phyloP scores from a whole-genome alignment of 1,284 basidiomycete species.

The Trichosporon coremiiforme region DNA sequence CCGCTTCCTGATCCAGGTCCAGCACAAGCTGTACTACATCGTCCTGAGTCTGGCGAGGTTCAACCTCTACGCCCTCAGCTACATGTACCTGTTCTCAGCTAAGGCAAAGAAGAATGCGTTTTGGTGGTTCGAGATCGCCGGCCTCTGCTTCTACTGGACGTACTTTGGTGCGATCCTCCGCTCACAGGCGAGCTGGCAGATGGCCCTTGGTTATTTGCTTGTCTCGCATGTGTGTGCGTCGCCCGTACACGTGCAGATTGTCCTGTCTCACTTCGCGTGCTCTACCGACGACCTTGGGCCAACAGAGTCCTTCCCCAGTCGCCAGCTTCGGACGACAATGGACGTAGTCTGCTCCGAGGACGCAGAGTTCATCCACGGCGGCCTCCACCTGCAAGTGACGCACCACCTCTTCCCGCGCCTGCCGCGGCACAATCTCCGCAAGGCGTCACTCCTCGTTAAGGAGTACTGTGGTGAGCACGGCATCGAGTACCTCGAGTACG shows the following conservation, averaged over 20 bases:
- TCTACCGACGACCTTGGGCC: slow-evolving; percentile 90
- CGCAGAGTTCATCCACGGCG: slow-evolving; percentile 89
- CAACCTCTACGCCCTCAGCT: slow-evolving; percentile 91
- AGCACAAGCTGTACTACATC: slow-evolving; percentile 92
- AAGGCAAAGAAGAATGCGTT: slow-evolving; percentile 55
- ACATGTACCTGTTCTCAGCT: slow-evolving; percentile 66
- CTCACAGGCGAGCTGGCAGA: slow-evolving; percentile 53
- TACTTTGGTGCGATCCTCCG: slow-evolving; percentile 59
- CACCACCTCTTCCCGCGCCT: slow-evolving; percentile 96
- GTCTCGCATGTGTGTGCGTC: slow-evolving; percentile 61
- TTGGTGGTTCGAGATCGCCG: slow-evolving; percentile 58
- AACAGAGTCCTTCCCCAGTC: slow-evolving; percentile 84
- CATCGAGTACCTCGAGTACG: slow-evolving; percentile 84
- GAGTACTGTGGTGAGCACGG: slow-evolving; percentile 82
- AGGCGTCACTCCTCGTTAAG: slow-evolving; percentile 78
- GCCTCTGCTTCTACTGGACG: slow-evolving; percentile 60
- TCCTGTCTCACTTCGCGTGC: slow-evolving; percentile 96
- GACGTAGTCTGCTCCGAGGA: slow-evolving; percentile 86
- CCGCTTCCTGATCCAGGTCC: slow-evolving; percentile 69
- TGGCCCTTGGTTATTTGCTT: slow-evolving; percentile 59
- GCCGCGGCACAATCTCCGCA: slow-evolving; percentile 87
- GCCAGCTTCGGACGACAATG: slow-evolving; percentile 93
- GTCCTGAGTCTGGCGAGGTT: slow-evolving; percentile 90
- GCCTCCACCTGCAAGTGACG: slow-evolving; percentile 89
- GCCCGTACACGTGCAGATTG: slow-evolving; percentile 70